Percentiles rank a stretch among this genome's conserved stretches.
These are phyloP conservation scores for Penicillium sp. DNA, from an alignment of 2,329 filamentous ascomycete genomes.

Conservation along the genomic window DNA sequence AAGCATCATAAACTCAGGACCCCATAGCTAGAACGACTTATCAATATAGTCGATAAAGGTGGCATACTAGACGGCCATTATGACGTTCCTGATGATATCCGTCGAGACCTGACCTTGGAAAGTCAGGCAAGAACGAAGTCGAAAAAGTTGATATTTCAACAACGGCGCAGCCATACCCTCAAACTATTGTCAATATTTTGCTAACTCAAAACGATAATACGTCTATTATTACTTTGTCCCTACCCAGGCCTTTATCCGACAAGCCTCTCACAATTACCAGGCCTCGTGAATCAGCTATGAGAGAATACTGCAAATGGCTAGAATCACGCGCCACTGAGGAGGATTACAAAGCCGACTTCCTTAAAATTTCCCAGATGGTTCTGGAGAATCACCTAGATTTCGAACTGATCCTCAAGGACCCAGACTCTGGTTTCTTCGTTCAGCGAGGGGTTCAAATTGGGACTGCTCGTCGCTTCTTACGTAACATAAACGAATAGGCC, in stretches of 20 bases:
- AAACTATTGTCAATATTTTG: conserved; percentile 15
- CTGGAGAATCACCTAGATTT: conserved; percentile 22
- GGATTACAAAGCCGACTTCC: conserved; percentile 21
- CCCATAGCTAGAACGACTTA: conserved; percentile 1
- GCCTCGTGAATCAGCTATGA: conserved; percentile 19
- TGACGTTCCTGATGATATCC: not conserved
- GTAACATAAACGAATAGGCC: no score
- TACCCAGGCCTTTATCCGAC: conserved; percentile 6
- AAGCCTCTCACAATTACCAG: conserved; percentile 13
- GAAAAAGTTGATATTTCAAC: conserved; percentile 11
- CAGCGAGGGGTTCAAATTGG: conserved; percentile 15
- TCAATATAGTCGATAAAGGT: conserved; percentile 3
- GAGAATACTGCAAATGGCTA: conserved; percentile 21
- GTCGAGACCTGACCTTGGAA: conserved; percentile 5
- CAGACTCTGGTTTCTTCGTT: conserved; percentile 19
- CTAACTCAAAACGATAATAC: conserved; percentile 3
- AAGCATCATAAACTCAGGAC: conserved; percentile 5
- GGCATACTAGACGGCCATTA: not conserved
- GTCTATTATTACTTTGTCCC: conserved; percentile 10
- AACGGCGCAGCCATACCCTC: conserved; percentile 11
- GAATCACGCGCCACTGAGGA: conserved; percentile 20
- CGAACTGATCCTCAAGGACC: conserved; percentile 19
- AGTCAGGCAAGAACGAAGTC: conserved; percentile 9
- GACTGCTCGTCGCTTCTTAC: conserved; percentile 20
- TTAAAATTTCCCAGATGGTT: conserved; percentile 14